These are phyloP conservation scores for Apiospora marii DNA, from an alignment of 2,329 filamentous ascomycete species.

Conservation along the genomic window DNA sequence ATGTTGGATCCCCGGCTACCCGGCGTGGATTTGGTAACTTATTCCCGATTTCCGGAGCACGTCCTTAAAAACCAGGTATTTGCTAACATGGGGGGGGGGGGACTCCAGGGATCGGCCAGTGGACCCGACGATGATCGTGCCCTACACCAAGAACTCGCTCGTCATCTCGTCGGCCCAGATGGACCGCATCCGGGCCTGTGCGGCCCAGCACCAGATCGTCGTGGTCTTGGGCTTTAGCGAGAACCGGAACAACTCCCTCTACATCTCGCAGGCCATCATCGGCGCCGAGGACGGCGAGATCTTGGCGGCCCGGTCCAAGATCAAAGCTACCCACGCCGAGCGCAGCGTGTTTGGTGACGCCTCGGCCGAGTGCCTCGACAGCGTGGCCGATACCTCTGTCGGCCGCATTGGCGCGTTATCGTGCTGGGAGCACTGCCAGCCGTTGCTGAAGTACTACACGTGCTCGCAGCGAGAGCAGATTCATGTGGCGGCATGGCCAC, in stretches of 20 bases:
- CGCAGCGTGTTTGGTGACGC: slow-evolving; percentile 58
- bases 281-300: slow-evolving; percentile 47
- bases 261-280: slow-evolving; percentile 56
- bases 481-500: slow-evolving; percentile 58
- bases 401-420: slow-evolving; percentile 52
- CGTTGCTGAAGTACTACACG: slow-evolving; percentile 57
- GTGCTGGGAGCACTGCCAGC: slow-evolving; percentile 61
- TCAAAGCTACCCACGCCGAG: slow-evolving; percentile 63
- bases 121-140: slow-evolving; percentile 40
- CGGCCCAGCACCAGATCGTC: slow-evolving; percentile 46
- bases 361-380: slow-evolving; percentile 46
- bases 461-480: slow-evolving; percentile 53
- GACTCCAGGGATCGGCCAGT: slow-evolving; percentile 41
- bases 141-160: slow-evolving; percentile 46
- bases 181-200: slow-evolving; percentile 43
- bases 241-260: slow-evolving; percentile 46
- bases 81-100: too few relatives aligned
- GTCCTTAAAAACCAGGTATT: not conserved
- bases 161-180: slow-evolving; percentile 45
- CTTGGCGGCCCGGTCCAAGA: slow-evolving; percentile 52
- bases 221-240: slow-evolving; percentile 55
- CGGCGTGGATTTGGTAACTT: slow-evolving; percentile 32
- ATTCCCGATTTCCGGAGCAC: too few relatives aligned
- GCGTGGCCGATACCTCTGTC: slow-evolving; percentile 40
- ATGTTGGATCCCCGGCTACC: slow-evolving; percentile 54